phyloP scores from a whole-genome alignment of 2,329 filamentous ascomycete species.

The Cladophialophora bantiana region DNA sequence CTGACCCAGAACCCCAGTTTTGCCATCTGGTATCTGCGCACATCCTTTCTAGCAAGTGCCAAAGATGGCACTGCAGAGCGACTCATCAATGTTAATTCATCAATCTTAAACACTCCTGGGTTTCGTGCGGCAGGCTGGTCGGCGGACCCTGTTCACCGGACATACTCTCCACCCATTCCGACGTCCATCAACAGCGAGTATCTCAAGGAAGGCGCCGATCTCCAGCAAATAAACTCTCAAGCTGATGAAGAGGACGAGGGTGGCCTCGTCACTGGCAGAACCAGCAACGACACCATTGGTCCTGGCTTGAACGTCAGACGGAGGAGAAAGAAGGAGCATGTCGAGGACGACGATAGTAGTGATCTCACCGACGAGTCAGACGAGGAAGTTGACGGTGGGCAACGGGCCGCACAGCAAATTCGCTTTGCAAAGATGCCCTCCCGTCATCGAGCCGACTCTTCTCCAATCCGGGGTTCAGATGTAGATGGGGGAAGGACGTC shows the following conservation, averaged over 20 bases:
- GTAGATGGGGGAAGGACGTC: conserved; percentile 63
- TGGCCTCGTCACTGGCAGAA: conserved; percentile 67
- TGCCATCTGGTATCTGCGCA: conserved; percentile 70
- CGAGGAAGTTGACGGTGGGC: conserved; percentile 61
- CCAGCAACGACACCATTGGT: conserved; percentile 63
- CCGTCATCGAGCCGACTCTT: conserved; percentile 83
- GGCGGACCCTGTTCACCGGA: conserved; percentile 63
- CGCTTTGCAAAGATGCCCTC: conserved; percentile 97
- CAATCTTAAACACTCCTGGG: conserved; percentile 68
- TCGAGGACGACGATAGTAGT: conserved; percentile 71
- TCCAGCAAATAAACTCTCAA: conserved; percentile 48
- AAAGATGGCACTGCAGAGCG: conserved; percentile 72
- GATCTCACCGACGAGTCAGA: conserved; percentile 72
- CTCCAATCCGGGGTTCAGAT: conserved; percentile 70
- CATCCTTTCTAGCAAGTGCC: conserved; percentile 68
- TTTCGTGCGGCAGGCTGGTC: conserved; percentile 71
- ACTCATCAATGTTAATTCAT: conserved; percentile 69
- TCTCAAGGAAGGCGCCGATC: conserved; percentile 59
- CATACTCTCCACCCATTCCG: conserved; percentile 71
- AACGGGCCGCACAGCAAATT: conserved; percentile 81
- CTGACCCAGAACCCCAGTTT: conserved; percentile 55
- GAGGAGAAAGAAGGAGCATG: conserved; percentile 61
- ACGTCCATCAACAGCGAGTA: conserved; percentile 69
- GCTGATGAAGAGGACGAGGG: conserved; percentile 67
- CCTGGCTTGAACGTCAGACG: conserved; percentile 58